Percentiles rank a stretch among this genome's conserved stretches.
Conservation (phyloP, 805 yeast species). For the Aciculoconidium aculeatum region DNA sequence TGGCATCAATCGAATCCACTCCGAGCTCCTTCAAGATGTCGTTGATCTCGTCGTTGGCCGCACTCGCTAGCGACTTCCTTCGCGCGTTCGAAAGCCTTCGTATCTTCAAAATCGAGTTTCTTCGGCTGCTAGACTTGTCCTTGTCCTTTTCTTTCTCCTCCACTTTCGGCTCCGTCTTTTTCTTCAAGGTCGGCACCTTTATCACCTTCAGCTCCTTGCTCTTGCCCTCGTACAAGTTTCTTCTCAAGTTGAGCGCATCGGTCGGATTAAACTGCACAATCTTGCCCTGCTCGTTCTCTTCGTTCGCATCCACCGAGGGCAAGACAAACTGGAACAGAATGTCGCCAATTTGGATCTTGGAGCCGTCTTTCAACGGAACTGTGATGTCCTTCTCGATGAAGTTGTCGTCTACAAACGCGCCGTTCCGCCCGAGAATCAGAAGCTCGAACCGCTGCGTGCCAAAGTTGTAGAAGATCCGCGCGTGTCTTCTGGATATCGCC, state of each 20-base stretch:
- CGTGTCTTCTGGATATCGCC: slow-evolving; percentile 91
- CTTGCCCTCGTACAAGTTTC: slow-evolving; percentile 34
- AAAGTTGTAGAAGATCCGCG: slow-evolving; percentile 92
- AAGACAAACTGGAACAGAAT: slow-evolving; percentile 82
- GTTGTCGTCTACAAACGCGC: slow-evolving; percentile 90
- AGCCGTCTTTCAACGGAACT: slow-evolving; percentile 75
- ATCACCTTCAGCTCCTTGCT: slow-evolving; percentile 2
- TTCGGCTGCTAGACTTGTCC: slow-evolving; percentile 2
- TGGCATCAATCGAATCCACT: slow-evolving; percentile 23
- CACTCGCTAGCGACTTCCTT: slow-evolving; percentile 32
- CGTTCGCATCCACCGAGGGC: slow-evolving; percentile 55
- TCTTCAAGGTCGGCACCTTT: neutral
- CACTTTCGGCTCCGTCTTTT: neutral
- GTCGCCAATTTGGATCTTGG: slow-evolving; percentile 89
- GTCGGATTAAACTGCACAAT: slow-evolving; percentile 53
- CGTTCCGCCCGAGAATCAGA: slow-evolving; percentile 88
- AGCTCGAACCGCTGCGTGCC: slow-evolving; percentile 93
- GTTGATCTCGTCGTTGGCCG: slow-evolving; percentile 34
- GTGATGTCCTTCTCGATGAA: slow-evolving; percentile 91
- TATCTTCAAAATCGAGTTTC: slow-evolving; percentile 13
- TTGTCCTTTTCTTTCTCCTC: slow-evolving; percentile 2
- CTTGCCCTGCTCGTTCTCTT: slow-evolving; percentile 13
- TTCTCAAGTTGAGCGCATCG: slow-evolving; percentile 54
- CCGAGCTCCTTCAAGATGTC: slow-evolving; percentile 34
- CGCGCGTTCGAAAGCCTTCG: slow-evolving; percentile 32